Evolutionary conservation across 2,329 filamentous ascomycete genomes (phyloP).

Genomic region (Fusarium miscanthi): DNA sequence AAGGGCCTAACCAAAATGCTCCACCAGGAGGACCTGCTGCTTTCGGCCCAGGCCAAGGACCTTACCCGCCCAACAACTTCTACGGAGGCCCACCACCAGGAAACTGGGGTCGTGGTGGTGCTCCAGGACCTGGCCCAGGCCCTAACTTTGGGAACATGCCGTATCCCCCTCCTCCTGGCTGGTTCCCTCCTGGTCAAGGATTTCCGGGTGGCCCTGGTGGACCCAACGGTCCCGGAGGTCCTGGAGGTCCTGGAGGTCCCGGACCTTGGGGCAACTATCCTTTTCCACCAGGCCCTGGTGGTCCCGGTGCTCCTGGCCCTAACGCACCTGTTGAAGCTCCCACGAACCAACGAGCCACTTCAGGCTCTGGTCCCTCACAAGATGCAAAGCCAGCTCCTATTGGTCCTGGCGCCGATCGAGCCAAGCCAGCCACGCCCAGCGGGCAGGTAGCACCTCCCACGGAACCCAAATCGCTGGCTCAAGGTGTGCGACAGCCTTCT

Average conservation of each 20-base stretch:
- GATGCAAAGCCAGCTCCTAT: conserved; percentile 63
- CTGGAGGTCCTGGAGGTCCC: conserved; percentile 71
- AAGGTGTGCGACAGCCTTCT: conserved; percentile 59
- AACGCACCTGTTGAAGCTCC: conserved; percentile 63
- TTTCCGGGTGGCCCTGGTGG: conserved; percentile 67
- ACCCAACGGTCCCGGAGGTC: conserved; percentile 69
- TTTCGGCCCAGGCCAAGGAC: conserved; percentile 58
- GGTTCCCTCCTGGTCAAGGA: conserved; percentile 82
- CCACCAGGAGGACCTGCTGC: conserved; percentile 51
- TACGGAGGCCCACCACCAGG: conserved; percentile 63
- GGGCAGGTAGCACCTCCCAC: conserved; percentile 58
- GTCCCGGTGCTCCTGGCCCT: conserved; percentile 61
- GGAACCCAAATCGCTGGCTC: conserved; percentile 64
- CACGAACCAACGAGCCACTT: conserved; percentile 65
- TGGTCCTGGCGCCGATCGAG: conserved; percentile 62
- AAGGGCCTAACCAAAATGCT: conserved; percentile 48
- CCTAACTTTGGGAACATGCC: conserved; percentile 80
- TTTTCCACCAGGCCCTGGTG: conserved; percentile 66
- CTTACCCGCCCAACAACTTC: conserved; percentile 59
- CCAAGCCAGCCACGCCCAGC: conserved; percentile 59
- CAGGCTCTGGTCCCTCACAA: conserved; percentile 52
- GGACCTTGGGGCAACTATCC: conserved; percentile 68
- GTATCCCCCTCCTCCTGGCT: conserved; percentile 80
- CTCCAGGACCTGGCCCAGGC: conserved; percentile 64
- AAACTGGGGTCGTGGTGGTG: conserved; percentile 65